Evolutionary conservation across 805 yeast genomes (phyloP), one percentile per base, ranked within the genome.

Genomic region (Candida caryicola): DNA sequence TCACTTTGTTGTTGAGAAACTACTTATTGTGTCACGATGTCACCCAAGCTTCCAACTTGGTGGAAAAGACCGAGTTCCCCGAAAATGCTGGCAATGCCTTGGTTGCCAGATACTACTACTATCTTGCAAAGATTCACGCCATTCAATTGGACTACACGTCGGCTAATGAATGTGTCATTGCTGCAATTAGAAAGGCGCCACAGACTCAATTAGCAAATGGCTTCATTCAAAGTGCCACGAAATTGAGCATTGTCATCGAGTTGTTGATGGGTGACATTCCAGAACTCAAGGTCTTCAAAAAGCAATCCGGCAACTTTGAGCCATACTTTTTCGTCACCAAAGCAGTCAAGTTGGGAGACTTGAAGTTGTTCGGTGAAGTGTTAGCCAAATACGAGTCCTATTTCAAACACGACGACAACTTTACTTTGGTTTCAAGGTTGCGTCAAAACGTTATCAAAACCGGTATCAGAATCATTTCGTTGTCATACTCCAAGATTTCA

Each of bases 381-480:
- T 70, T 91, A 49, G 64, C 69, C 27, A 75, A 77, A 51, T 82
- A 82, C 57, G 85, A 81, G 47, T 63, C 63, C 1, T 68, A 62
- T 26, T 79, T 90, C 49, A 73, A 80, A 54, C 74, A 69, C 42
- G 99, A 93, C 62, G 87, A 83, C 34, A 86, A 82, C 51, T 86
- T 81, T 59, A 85, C 87, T 28, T 74, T 93, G 51, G 93, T 93
- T 31, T 74, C 88, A 32, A 79, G 98, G 55, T 74, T 93, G 57
- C 85, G 97, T 60, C 96, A 95, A 58, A 93, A 91, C 60, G 99
- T 93, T 45, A 93, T 93, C 65, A 93, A 91, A 67, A 90, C 99
- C 1, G 99, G 99, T 56, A 88, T 93, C 44, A 79, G 98, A 62
- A 85, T 87, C 54, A 87, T 93, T 55, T 86, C 96, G 9, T 70